Evolutionary conservation across 768 basidiomycete species (phyloP), one percentile per base, ranked within the genome.

Genomic region (Russula virescens): DNA sequence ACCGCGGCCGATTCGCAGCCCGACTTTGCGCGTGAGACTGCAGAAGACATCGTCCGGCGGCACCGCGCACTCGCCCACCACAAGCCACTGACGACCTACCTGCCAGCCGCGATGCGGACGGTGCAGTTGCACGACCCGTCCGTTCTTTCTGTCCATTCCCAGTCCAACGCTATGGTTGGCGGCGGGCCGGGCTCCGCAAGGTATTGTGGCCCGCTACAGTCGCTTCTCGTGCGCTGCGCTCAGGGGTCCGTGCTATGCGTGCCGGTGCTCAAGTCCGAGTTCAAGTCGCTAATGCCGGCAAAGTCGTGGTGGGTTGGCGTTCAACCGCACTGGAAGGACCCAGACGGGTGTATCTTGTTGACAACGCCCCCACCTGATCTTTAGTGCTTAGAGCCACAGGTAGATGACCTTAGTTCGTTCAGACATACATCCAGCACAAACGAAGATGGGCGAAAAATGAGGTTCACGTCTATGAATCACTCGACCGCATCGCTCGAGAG

Each of bases 241-340:
- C 73, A 73, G 19, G 75, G 76, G 31, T 79, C 82, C 0, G 75
- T 82, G 53, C 68, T 92, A 19, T 74, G 76, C 53, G 82, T 91
- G 1, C 74, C 75, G 2, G 73, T 74, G 63, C 74, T 94, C 19
- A 85, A 88, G 69, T 82, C 84, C 62, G 84, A 87, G 65, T 83
- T 83, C 58, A 81, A 81, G 66, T 73, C 77, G 26, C 71, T 81
- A 67, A 64, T 90, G 62, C 70, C 69, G 16, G 86, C 84, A 3
- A 80, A 75, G 62, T 85, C 86, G 55, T 94, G 89, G 86, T 92
- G 89, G 89, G 91, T 89, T 70, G 91, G 91, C 2, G 74, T 84
- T 16, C 61, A 49, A 42, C 31, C 26, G 8, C 58, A 64, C 26
- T 60, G 58, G 63, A 64, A 50, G 42, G 58, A 60, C 18, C 5